Evolutionary conservation across 805 yeast genomes (phyloP), one percentile per base, ranked within the genome.

Genomic region (Candida tammaniensis): DNA sequence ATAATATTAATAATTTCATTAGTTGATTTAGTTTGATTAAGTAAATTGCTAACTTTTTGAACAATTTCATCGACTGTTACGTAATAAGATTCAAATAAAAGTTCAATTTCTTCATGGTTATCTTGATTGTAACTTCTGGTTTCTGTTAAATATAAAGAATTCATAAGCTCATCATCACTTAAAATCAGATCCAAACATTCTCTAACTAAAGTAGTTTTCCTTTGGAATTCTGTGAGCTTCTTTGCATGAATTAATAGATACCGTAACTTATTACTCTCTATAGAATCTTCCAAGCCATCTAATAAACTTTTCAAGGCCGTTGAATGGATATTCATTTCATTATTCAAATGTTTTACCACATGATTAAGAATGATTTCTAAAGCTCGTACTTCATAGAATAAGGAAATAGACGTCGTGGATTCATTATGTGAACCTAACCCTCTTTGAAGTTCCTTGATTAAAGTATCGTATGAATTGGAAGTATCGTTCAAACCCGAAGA

Each of bases 1-100:
- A 93, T 83, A 44, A 93, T 89, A 51, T 88, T 88, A 40, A 89
- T 88, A 49, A 93, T 88, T 56, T 93, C 98, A 56, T 93, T 98
- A 0, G 97, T 89, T 14, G 95, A 86, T 43, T 78, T 77, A 35
- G 93, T 91, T 54, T 91, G 89, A n/a, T 84, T 74, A 20, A 79
- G 73, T 23, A 86, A 63, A 44, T 76, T 84, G 43, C 82, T 93
- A 14, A 82, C 83, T 3, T 85, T 84, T 55, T 93, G 98, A 2
- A 91, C 97, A 43, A 93, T 85, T 49, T 94, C 97, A 61, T 91
- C 98, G 39, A 86, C 76, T 35, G 91, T 94, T 33, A 82, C 82
- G 49, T 86, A 87, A 64, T 93, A 93, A 1, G 95, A 82, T 52
- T 93, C 99, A 16, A 93, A 59, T 33, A 93, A 68, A 68, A 93